These are phyloP conservation scores for Wickerhamiella pararugosa DNA, from an alignment of 1,139 yeast genomes.

Conservation along the genomic window DNA sequence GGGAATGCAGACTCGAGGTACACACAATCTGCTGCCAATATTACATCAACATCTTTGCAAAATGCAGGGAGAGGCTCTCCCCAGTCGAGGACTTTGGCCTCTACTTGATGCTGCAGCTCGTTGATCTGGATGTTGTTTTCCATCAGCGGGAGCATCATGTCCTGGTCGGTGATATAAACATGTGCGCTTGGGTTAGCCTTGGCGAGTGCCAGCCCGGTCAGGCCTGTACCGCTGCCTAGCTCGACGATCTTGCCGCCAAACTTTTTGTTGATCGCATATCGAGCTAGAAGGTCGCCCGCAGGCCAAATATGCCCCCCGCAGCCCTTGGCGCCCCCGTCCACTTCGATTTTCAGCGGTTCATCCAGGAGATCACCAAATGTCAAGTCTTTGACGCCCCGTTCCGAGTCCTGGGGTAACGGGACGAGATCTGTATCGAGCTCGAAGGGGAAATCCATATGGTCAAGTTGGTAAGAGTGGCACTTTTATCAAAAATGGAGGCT, in stretches of 20 bases:
- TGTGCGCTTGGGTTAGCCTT: conserved; percentile 21
- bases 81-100: conserved; percentile 34
- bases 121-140: conserved; percentile 31
- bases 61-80: conserved; percentile 31
- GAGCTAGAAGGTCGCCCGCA: conserved; percentile 38
- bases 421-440: conserved; percentile 19
- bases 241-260: conserved; percentile 28
- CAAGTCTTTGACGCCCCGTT: conserved; percentile 29
- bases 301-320: conserved; percentile 51
- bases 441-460: background rate
- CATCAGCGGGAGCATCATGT: conserved; percentile 33
- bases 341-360: conserved; percentile 30
- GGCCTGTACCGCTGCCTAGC: conserved; percentile 43
- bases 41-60: conserved; percentile 29
- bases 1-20: conserved; percentile 40
- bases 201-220: conserved; percentile 31
- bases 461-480: background rate
- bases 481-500: too few species aligned
- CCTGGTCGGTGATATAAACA: conserved; percentile 31
- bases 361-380: conserved; percentile 30
- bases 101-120: conserved; percentile 24
- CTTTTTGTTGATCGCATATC: conserved; percentile 27
- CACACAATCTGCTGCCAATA: conserved; percentile 45
- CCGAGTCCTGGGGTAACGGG: conserved; percentile 25
- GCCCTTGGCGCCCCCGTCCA: conserved; percentile 42